Conservation (phyloP, 352 stramenopile genomes). For the Phytophthora colocasiae region DNA sequence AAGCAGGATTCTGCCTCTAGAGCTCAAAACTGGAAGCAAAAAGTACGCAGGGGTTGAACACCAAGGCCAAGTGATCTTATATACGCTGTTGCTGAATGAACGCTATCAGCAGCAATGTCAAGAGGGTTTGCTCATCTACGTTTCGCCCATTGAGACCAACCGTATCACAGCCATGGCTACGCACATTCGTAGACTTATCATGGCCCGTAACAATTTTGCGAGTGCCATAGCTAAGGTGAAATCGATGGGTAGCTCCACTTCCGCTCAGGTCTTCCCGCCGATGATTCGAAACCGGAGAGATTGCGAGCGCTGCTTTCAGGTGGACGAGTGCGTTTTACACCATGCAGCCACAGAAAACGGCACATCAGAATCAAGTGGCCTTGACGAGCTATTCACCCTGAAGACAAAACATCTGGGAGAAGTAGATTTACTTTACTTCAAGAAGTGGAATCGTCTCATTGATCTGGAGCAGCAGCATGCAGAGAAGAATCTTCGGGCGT, state of each 20-base stretch:
- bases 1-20: constrained; percentile 65
- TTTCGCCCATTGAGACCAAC: constrained; percentile 74
- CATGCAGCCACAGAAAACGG: constrained; percentile 84
- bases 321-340: constrained; percentile 87
- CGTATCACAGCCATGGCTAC: constrained; percentile 60
- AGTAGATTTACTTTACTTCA: constrained; percentile 71
- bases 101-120: constrained; percentile 71
- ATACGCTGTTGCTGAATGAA: constrained; percentile 85
- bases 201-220: constrained; percentile 74
- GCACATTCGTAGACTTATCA: constrained; percentile 73
- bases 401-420: constrained; percentile 65
- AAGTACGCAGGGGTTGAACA: constrained; percentile 61
- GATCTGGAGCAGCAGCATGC: constrained; percentile 80
- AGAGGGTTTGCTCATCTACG: constrained; percentile 79
- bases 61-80: constrained; percentile 90
- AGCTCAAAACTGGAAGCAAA: constrained; percentile 91
- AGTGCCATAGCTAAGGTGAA: constrained; percentile 68
- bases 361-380: constrained; percentile 62
- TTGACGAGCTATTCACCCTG: constrained; percentile 71
- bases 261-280: constrained; percentile 65
- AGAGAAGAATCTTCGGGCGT: constrained; percentile 66
- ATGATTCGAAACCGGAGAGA: constrained; percentile 74
- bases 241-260: constrained; percentile 52
- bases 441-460: constrained; percentile 75
- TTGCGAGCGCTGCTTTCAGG: constrained; percentile 85